phyloP scores from a whole-genome alignment of 441 rosid species.

The Populus hybrid region DNA sequence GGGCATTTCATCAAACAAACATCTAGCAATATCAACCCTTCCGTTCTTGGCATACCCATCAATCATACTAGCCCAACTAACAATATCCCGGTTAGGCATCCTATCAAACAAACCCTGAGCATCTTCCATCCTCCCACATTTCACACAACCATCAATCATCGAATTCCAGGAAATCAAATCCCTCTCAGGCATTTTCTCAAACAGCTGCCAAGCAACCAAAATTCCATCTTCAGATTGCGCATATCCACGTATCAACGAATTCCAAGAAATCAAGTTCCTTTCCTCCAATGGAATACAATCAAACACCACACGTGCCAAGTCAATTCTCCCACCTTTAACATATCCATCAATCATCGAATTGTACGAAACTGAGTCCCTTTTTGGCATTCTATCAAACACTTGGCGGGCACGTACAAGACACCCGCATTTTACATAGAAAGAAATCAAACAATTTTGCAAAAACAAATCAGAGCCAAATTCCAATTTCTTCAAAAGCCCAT shows the following conservation, averaged over 20 bases:
- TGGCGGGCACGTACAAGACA: slow-evolving; percentile 39
- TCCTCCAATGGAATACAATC: slow-evolving; percentile 49
- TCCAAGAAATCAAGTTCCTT: slow-evolving; percentile 63
- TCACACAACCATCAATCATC: slow-evolving; percentile 55
- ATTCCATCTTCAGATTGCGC: slow-evolving; percentile 36
- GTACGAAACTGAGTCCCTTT: slow-evolving; percentile 50
- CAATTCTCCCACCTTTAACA: slow-evolving; percentile 41
- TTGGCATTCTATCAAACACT: slow-evolving; percentile 36
- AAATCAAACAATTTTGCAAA: slow-evolving; percentile 61
- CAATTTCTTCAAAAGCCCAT: slow-evolving; percentile 63
- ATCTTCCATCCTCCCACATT: slow-evolving; percentile 39
- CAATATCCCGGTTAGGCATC: slow-evolving; percentile 48
- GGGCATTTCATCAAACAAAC: slow-evolving; percentile 45
- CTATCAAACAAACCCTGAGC: slow-evolving; percentile 51
- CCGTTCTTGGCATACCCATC: slow-evolving; percentile 43
- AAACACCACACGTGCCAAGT: slow-evolving; percentile 47
- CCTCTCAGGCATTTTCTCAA: slow-evolving; percentile 51
- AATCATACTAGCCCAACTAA: slow-evolving; percentile 52
- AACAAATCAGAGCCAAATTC: slow-evolving; percentile 52
- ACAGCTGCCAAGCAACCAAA: slow-evolving; percentile 48
- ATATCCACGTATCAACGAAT: slow-evolving; percentile 57
- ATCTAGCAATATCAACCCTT: slow-evolving; percentile 25
- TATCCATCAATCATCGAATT: slow-evolving; percentile 58
- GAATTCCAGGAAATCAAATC: slow-evolving; percentile 57
- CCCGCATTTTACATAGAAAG: slow-evolving; percentile 44